Conservation (phyloP, 192 early-diverging fungal genomes). For the Diversispora epigaea region DNA sequence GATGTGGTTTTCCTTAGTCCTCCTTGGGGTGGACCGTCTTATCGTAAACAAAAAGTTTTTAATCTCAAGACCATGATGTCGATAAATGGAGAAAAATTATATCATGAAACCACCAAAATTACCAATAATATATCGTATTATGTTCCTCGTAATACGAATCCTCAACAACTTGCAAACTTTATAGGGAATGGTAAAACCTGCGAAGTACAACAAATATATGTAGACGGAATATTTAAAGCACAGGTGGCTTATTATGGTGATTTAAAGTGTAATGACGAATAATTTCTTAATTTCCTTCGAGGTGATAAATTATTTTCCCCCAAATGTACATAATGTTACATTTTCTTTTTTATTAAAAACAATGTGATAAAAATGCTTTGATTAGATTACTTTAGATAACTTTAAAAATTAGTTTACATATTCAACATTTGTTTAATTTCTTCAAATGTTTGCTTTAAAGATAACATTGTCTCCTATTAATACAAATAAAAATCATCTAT, state of each 20-base stretch:
- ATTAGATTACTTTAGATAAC: too few species aligned
- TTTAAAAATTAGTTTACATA: too few species aligned
- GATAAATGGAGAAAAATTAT: slow-evolving; percentile 67
- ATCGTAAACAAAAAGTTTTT: slow-evolving; percentile 57
- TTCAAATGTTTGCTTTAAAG: too few species aligned
- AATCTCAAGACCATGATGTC: slow-evolving; percentile 73
- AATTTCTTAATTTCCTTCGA: too few species aligned
- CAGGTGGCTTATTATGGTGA: slow-evolving; percentile 80
- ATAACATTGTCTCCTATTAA: too few species aligned
- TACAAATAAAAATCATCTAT: too few species aligned
- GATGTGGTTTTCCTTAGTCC: slow-evolving; percentile 93
- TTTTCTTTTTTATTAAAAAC: too few species aligned
- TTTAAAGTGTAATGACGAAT: slow-evolving; percentile 32
- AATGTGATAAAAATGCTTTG: too few species aligned
- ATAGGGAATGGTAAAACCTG: slow-evolving; percentile 57
- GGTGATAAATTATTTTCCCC: too few species aligned
- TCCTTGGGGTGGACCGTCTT: slow-evolving; percentile 93
- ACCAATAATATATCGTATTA: slow-evolving; percentile 80
- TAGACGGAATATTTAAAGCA: slow-evolving; percentile 67
- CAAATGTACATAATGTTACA: too few species aligned
- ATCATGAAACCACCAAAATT: slow-evolving; percentile 61
- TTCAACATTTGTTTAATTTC: too few species aligned
- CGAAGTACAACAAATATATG: slow-evolving; percentile 79
- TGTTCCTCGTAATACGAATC: slow-evolving; percentile 80
- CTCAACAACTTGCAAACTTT: slow-evolving; percentile 61